Conservation (phyloP, 78 protist species). For the slime mould (Dictyostelium discoideum) region DNA sequence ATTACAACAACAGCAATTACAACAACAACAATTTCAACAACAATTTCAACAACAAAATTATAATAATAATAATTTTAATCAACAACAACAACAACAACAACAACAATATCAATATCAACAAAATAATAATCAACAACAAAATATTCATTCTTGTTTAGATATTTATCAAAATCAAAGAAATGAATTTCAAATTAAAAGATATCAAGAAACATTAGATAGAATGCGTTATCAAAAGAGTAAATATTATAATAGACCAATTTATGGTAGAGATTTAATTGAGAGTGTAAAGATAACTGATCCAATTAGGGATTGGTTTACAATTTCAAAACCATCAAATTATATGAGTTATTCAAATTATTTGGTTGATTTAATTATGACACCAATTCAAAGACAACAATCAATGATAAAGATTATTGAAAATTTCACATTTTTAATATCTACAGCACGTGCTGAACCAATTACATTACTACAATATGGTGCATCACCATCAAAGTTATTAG, state of each 20-base stretch:
- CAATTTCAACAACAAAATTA: neutral
- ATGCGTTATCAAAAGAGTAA: neutral
- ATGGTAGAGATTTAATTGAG: conserved; percentile 22
- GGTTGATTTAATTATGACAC: conserved; percentile 33
- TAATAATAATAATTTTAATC: neutral
- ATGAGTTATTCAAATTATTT: neutral
- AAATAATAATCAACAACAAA: neutral
- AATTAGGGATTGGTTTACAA: neutral
- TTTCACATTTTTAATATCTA: conserved; percentile 62
- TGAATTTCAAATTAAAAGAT: neutral
- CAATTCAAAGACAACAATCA: neutral
- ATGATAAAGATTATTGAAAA: conserved; percentile 47
- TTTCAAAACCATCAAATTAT: neutral
- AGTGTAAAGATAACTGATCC: neutral
- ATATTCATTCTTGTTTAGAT: conserved; percentile 47
- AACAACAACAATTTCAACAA: neutral
- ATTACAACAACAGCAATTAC: neutral
- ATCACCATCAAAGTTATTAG: conserved; percentile 4
- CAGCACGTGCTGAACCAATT: conserved; percentile 60
- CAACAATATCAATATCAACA: neutral
- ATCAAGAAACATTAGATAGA: conserved; percentile 40
- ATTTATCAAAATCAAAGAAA: conserved; percentile 16
- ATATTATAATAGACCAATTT: conserved; percentile 21
- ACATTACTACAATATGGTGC: conserved; percentile 33
- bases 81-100: neutral